Evolutionary conservation across 2,329 filamentous ascomycete species (phyloP).

Genomic region (Fusarium chaquense): DNA sequence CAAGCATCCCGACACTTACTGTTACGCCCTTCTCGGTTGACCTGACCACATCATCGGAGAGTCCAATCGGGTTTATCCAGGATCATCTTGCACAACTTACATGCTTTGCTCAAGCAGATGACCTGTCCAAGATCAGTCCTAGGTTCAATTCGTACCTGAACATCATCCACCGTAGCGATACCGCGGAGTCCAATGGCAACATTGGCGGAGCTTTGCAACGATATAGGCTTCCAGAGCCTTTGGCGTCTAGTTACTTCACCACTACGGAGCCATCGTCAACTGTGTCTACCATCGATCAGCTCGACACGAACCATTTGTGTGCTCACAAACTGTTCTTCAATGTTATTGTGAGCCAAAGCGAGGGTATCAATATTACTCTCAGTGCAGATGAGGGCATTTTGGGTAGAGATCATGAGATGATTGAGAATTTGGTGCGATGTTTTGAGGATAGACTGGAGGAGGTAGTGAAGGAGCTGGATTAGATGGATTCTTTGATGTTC

Average conservation of each 20-base stretch:
- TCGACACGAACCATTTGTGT: neutral
- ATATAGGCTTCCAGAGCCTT: slow-evolving; percentile 15
- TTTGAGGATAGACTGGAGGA: neutral
- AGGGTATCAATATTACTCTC: neutral
- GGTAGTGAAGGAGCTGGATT: neutral
- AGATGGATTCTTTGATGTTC: neutral
- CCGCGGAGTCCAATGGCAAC: rapidly evolving
- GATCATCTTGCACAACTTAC: slow-evolving; percentile 20
- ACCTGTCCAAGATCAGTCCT: neutral
- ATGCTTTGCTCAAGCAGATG: slow-evolving; percentile 8
- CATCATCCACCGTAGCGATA: neutral
- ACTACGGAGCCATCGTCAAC: neutral
- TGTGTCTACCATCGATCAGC: neutral
- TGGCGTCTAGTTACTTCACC: slow-evolving; percentile 22
- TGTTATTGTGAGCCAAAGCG: neutral
- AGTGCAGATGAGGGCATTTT: neutral
- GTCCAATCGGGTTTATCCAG: neutral
- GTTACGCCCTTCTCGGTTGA: slow-evolving; percentile 5
- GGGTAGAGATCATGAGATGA: neutral
- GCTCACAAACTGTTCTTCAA: slow-evolving; percentile 5
- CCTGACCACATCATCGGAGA: neutral
- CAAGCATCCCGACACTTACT: slow-evolving; percentile 12
- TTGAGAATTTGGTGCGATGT: neutral
- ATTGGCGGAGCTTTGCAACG: neutral
- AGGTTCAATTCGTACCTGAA: slow-evolving; percentile 25